These are phyloP conservation scores for Sodiomyces alkalinus DNA, from an alignment of 2,329 filamentous ascomycete species.

Conservation along the genomic window DNA sequence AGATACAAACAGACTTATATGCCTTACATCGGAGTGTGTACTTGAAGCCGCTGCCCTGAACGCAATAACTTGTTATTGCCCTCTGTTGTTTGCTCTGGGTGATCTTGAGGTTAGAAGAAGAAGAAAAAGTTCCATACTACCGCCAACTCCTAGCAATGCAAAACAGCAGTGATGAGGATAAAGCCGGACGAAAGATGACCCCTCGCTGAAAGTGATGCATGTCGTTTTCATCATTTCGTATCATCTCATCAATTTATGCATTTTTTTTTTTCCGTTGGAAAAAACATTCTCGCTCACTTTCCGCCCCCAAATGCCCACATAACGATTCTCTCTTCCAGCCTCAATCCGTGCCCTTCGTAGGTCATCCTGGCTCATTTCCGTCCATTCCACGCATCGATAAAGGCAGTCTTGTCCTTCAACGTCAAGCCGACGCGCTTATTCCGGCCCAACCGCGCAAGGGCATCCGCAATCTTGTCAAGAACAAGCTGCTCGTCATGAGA, in stretches of 20 bases:
- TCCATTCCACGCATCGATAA: constrained; percentile 52
- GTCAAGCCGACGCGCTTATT: constrained; percentile 82
- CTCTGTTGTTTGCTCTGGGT: too few species aligned
- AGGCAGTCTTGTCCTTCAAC: constrained; percentile 66
- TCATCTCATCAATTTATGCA: too few species aligned
- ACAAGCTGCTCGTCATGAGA: constrained; percentile 48
- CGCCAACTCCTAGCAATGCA: constrained; percentile 11
- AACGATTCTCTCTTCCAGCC: neutral
- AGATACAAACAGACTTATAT: too few species aligned
- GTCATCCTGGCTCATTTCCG: constrained; percentile 5
- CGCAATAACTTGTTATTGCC: too few species aligned
- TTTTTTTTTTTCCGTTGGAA: too few species aligned
- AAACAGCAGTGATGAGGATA: neutral
- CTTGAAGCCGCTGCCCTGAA: too few species aligned
- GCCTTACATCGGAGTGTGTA: too few species aligned
- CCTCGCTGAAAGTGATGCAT: too few species aligned
- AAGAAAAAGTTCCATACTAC: neutral
- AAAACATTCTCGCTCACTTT: too few species aligned
- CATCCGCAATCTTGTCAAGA: constrained; percentile 68
- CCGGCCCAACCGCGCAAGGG: constrained; percentile 70
- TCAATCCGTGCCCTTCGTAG: neutral
- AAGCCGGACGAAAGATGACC: too few species aligned
- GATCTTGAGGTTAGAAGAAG: too few species aligned
- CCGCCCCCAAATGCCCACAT: neutral
- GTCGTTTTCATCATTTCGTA: too few species aligned